Base-by-base conservation (phyloP, 352 stramenopile genomes). In the Pythium myriotylum region DNA sequence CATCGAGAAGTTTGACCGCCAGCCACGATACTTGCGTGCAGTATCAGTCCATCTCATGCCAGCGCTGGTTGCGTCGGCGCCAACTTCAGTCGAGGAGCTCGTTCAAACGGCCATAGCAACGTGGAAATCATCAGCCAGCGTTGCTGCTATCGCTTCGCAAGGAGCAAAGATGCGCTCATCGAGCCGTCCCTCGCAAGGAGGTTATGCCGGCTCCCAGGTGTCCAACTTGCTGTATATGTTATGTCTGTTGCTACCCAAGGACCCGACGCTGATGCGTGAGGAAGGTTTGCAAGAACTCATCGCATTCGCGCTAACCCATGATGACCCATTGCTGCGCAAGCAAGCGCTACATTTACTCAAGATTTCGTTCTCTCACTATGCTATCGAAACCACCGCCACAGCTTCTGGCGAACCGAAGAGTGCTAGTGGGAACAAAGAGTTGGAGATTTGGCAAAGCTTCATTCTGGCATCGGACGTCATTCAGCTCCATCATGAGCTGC, bases 401-500 rank as follows among this genome's bases (percentile, higher is more conserved):
- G 17, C 19, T 23, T 57, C 4, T 19, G 46, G 60, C 24, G 55
- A 45, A 3, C n/a, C 27, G 2, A 55, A 66, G 1, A 63, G n/a
- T n/a, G 39, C 9, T 33, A 23, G 35, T 7, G 22, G 7, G 12
- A 45, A 29, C 39, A 32, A 73, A 9, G 60, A 61, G n/a, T 29
- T 74, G 19, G 52, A 61, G 32, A 77, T 64, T 19, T 94, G 86
- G 86, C 73, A 84, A 61, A 86, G 70, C 53, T 94, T 92, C 32
- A 56, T 94, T 39, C 76, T 77, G 1, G 82, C 79, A 3, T 92
- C 83, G 1, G 82, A 94, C 22, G 83, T 94, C 13, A 89, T 94
- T 37, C 82, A 93, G 54, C 84, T 91, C 67, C 84, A 94, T 43
- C 84, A 94, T 35, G 81, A 93, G 49, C 84, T 85, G 54, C 86